Conservation (phyloP, 495 filamentous ascomycete species). For the Hypoxylon fuscum region DNA sequence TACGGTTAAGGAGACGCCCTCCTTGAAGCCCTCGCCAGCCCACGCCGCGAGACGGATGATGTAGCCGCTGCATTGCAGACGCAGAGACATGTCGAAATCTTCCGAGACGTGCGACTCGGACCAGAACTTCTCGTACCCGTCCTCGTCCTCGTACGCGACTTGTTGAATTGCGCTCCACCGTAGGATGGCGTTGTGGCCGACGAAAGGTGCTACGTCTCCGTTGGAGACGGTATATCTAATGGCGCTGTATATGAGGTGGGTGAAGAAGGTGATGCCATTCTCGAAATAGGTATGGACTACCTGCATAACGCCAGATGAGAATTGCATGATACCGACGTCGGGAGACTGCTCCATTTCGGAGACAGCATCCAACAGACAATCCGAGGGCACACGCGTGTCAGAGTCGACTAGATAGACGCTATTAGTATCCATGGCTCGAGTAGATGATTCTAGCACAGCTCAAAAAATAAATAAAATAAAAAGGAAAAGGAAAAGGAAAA, state of each 20-base stretch:
- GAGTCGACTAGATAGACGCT: conserved; percentile 66
- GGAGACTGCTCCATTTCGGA: conserved; percentile 83
- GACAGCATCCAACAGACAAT: conserved; percentile 80
- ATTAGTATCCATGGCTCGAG: neutral
- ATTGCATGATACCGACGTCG: conserved; percentile 83
- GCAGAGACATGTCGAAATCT: conserved; percentile 87
- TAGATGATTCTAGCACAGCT: neutral
- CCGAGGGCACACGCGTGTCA: conserved; percentile 76
- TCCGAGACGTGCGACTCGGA: conserved; percentile 84
- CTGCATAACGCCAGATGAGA: conserved; percentile 84
- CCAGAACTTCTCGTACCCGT: conserved; percentile 83
- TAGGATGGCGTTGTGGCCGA: conserved; percentile 81
- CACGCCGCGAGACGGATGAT: conserved; percentile 78
- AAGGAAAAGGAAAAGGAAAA: neutral
- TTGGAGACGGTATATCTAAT: conserved; percentile 82
- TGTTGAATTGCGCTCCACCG: conserved; percentile 83
- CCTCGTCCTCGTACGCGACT: conserved; percentile 72
- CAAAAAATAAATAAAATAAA: too few species aligned
- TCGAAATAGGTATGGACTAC: conserved; percentile 78
- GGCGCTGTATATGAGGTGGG: conserved; percentile 81
- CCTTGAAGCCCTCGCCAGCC: conserved; percentile 80
- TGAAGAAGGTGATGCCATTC: conserved; percentile 85
- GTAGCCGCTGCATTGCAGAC: conserved; percentile 76
- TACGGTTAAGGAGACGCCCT: conserved; percentile 84
- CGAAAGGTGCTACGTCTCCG: conserved; percentile 84